Conservation (phyloP, 1,284 basidiomycete genomes). For the Rhizoctonia solani region DNA sequence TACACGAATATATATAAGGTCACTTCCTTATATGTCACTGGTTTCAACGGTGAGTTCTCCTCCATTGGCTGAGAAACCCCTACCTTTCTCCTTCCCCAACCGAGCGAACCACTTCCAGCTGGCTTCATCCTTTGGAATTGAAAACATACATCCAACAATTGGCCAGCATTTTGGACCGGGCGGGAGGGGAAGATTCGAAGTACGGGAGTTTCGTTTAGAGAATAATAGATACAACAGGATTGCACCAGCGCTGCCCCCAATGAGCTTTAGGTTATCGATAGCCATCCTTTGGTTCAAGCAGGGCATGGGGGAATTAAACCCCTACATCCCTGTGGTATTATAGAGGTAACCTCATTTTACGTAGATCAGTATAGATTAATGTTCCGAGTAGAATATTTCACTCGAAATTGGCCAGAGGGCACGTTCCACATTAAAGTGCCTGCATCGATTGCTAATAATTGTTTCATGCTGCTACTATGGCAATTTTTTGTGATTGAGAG, state of each 20-base stretch:
- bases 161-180: conserved; percentile 13
- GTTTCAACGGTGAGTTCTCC: background rate
- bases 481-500: too few species aligned
- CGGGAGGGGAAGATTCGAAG: background rate
- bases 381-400: too few species aligned
- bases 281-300: background rate
- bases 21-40: conserved; percentile 9
- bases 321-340: too few species aligned
- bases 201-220: background rate
- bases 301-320: too few species aligned
- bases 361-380: too few species aligned
- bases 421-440: too few species aligned
- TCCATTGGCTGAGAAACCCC: background rate
- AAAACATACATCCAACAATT: conserved; percentile 6
- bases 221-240: background rate
- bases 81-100: conserved; percentile 38
- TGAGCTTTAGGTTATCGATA: background rate
- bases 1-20: conserved; percentile 31
- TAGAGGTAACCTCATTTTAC: too few species aligned
- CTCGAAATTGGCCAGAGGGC: too few species aligned
- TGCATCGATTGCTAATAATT: too few species aligned
- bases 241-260: background rate
- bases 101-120: conserved; percentile 38
- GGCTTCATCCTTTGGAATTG: background rate
- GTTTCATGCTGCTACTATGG: too few species aligned